Conservation (phyloP, 2,329 filamentous ascomycete species). For the Hirsutella thompsonii region DNA sequence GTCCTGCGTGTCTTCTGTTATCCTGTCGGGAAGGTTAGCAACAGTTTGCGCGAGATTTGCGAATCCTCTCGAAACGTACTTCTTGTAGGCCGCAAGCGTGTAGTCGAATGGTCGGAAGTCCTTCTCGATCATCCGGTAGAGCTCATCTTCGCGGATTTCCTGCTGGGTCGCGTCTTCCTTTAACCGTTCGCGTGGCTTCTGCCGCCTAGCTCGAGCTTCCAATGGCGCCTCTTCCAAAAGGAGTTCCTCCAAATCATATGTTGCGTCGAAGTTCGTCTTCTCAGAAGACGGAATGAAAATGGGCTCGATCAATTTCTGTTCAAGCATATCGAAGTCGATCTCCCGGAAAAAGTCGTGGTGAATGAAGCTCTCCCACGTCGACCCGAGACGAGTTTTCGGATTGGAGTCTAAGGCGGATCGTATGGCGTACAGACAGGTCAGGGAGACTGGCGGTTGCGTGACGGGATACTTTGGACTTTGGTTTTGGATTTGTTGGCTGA, state of each 20-base stretch:
- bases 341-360: slow-evolving; percentile 79
- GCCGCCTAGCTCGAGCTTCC: slow-evolving; percentile 80
- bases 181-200: slow-evolving; percentile 83
- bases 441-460: slow-evolving; percentile 79
- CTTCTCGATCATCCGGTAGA: slow-evolving; percentile 87
- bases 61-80: slow-evolving; percentile 32
- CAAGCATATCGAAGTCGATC: slow-evolving; percentile 74
- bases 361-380: slow-evolving; percentile 73
- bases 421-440: slow-evolving; percentile 81
- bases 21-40: slow-evolving; percentile 17
- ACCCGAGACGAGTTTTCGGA: slow-evolving; percentile 70
- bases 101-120: slow-evolving; percentile 96
- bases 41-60: background rate
- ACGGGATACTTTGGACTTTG: slow-evolving; percentile 81
- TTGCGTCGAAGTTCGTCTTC: slow-evolving; percentile 98
- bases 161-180: slow-evolving; percentile 91
- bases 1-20: slow-evolving; percentile 18
- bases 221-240: slow-evolving; percentile 88
- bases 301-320: slow-evolving; percentile 78
- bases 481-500: slow-evolving; percentile 70
- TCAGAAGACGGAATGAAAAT: slow-evolving; percentile 90
- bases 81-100: slow-evolving; percentile 66
- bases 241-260: slow-evolving; percentile 90
- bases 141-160: slow-evolving; percentile 86
- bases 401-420: slow-evolving; percentile 72